These are phyloP conservation scores for Zygotorulaspora sp. DNA, from an alignment of 805 yeast genomes.

Conservation along the genomic window DNA sequence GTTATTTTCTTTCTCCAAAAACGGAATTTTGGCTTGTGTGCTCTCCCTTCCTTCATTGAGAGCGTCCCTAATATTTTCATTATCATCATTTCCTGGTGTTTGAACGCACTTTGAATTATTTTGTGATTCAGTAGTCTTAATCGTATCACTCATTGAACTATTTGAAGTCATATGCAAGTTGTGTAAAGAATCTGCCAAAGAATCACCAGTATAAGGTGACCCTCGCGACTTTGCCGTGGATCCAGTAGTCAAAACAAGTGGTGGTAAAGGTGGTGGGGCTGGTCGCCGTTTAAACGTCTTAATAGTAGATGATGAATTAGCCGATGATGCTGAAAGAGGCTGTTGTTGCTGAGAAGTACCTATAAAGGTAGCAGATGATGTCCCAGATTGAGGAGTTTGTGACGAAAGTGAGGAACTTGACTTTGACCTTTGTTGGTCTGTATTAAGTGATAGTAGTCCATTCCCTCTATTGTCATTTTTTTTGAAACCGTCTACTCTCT, in stretches of 20 bases:
- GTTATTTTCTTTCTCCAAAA: constrained; percentile 12
- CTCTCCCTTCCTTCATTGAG: neutral
- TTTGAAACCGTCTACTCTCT: constrained; percentile 5
- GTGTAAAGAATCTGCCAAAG: constrained; percentile 10
- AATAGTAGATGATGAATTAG: constrained; percentile 24
- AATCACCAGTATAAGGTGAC: constrained; percentile 2
- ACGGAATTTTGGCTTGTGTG: constrained; percentile 8
- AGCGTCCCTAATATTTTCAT: constrained; percentile 2
- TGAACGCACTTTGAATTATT: neutral
- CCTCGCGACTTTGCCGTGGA: constrained; percentile 1
- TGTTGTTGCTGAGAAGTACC: constrained; percentile 15
- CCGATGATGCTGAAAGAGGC: constrained; percentile 29
- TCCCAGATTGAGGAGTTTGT: constrained; percentile 18
- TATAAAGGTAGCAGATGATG: constrained; percentile 17
- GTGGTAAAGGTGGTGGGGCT: constrained; percentile 29
- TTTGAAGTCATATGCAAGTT: constrained; percentile 10
- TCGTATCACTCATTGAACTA: constrained; percentile 3
- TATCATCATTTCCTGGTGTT: neutral
- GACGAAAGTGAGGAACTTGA: constrained; percentile 12
- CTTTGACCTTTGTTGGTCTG: neutral
- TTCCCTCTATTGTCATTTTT: neutral
- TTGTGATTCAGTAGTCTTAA: neutral
- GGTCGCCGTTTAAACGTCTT: constrained; percentile 30
- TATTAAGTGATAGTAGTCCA: neutral
- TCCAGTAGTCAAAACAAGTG: constrained; percentile 10